Percentiles rank a stretch among this genome's conserved stretches.
Evolutionary conservation across 371 early-diverging fungal species (phyloP).

Genomic region (Syncephalastrum monosporum): DNA sequence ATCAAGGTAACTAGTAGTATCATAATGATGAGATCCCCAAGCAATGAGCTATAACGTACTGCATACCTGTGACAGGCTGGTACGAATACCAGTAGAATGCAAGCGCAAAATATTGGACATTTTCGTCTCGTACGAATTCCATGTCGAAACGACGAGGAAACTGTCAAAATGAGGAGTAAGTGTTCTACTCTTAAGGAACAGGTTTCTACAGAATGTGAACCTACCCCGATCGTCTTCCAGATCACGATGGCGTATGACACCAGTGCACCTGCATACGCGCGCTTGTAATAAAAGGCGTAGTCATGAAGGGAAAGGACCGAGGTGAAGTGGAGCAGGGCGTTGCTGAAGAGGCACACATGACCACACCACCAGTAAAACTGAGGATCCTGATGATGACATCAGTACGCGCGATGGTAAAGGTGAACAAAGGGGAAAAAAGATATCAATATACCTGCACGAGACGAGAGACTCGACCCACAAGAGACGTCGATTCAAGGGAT

Average conservation of each 20-base stretch:
- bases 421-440: too few species aligned
- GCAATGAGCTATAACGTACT: neutral
- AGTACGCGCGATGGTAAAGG: too few species aligned
- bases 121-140: conserved; percentile 75
- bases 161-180: conserved; percentile 18
- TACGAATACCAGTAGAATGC: conserved; percentile 78
- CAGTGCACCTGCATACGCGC: conserved; percentile 72
- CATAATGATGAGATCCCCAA: neutral
- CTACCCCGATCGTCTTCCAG: conserved; percentile 80
- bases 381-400: conserved; percentile 32
- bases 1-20: conserved; percentile 68
- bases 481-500: too few species aligned
- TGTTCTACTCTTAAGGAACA: neutral
- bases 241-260: conserved; percentile 81
- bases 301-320: conserved; percentile 38
- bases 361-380: conserved; percentile 62
- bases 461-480: too few species aligned
- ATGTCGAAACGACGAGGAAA: conserved; percentile 37
- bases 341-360: conserved; percentile 35
- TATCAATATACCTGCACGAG: too few species aligned
- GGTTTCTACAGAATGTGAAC: neutral
- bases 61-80: conserved; percentile 70
- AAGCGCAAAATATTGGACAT: conserved; percentile 83
- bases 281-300: conserved; percentile 46
- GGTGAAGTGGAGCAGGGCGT: conserved; percentile 34